A percentile compares a stretch with the other conserved stretches of the same genome.
Evolutionary conservation across 2,329 filamentous ascomycete species (phyloP).

Genomic region (Diplodia mutila): DNA sequence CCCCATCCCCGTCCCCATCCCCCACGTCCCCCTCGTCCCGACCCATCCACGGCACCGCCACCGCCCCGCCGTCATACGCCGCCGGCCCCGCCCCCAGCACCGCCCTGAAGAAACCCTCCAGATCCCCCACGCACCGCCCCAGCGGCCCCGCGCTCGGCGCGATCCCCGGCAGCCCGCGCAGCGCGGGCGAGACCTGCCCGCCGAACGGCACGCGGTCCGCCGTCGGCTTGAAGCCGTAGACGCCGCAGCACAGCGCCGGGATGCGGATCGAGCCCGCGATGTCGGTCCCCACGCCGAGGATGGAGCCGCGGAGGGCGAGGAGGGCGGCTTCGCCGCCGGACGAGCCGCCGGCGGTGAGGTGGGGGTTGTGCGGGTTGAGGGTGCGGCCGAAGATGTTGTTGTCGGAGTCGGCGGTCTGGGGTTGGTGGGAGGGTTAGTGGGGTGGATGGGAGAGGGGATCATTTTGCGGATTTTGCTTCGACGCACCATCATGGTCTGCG

Average conservation of each 20-base stretch:
- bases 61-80: constrained; percentile 47
- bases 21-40: too few relatives aligned
- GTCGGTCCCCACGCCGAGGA: constrained; percentile 53
- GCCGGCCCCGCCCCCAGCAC: constrained; percentile 60
- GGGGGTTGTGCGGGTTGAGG: constrained; percentile 58
- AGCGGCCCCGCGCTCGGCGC: constrained; percentile 54
- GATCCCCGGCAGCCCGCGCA: constrained; percentile 52
- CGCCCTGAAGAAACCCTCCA: constrained; percentile 58
- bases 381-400: constrained; percentile 57
- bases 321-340: constrained; percentile 62
- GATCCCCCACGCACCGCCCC: constrained; percentile 55
- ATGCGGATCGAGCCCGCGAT: constrained; percentile 27
- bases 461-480: too few relatives aligned
- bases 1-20: too few relatives aligned
- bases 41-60: constrained; percentile 51
- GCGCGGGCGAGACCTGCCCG: constrained; percentile 46
- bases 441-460: too few relatives aligned
- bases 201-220: constrained; percentile 43
- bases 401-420: constrained; percentile 52
- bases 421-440: too few relatives aligned
- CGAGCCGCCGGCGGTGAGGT: constrained; percentile 56
- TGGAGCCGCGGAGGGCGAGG: constrained; percentile 55
- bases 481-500: constrained; percentile 60
- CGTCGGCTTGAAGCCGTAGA: constrained; percentile 38
- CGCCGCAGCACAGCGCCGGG: constrained; percentile 23